Conservation (phyloP, 352 stramenopile genomes). For the Phytophthora sansomeana region DNA sequence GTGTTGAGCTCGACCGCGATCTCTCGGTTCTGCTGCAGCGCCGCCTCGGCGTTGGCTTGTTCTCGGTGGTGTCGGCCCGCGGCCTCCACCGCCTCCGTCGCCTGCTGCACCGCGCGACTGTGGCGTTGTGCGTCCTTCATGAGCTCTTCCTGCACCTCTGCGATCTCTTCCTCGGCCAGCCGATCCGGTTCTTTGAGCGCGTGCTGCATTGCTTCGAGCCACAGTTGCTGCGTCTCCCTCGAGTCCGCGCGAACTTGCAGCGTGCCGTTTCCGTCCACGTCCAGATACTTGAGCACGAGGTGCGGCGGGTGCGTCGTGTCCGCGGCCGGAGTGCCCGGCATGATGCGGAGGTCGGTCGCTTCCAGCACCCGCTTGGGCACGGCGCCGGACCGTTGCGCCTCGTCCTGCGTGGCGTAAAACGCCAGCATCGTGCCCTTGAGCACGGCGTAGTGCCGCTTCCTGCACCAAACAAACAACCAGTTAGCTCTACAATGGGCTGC, state of each 20-base stretch:
- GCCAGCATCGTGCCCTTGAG: constrained; percentile 83
- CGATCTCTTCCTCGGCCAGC: constrained; percentile 79
- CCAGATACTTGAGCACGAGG: constrained; percentile 42
- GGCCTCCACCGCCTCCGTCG: constrained; percentile 53
- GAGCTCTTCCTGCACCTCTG: constrained; percentile 68
- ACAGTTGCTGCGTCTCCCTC: constrained; percentile 56
- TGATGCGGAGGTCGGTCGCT: constrained; percentile 49
- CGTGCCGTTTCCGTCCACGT: constrained; percentile 34
- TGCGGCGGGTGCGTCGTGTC: constrained; percentile 25
- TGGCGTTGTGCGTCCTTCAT: constrained; percentile 47
- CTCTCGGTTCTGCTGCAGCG: constrained; percentile 40
- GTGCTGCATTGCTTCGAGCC: constrained; percentile 66
- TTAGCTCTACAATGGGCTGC: neutral
- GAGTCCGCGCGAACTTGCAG: constrained; percentile 74
- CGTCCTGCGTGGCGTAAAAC: constrained; percentile 64
- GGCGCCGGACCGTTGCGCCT: constrained; percentile 46
- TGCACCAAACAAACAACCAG: constrained; percentile 14
- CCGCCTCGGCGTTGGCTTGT: constrained; percentile 36
- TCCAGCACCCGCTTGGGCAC: constrained; percentile 71
- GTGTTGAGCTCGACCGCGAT: constrained; percentile 41
- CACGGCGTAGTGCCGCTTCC: constrained; percentile 77
- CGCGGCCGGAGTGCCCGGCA: constrained; percentile 1
- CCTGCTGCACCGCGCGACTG: constrained; percentile 51
- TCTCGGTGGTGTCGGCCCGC: constrained; percentile 44
- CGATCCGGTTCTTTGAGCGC: constrained; percentile 77